Conservation (phyloP, 768 basidiomycete species). For the Epithele typhae region DNA sequence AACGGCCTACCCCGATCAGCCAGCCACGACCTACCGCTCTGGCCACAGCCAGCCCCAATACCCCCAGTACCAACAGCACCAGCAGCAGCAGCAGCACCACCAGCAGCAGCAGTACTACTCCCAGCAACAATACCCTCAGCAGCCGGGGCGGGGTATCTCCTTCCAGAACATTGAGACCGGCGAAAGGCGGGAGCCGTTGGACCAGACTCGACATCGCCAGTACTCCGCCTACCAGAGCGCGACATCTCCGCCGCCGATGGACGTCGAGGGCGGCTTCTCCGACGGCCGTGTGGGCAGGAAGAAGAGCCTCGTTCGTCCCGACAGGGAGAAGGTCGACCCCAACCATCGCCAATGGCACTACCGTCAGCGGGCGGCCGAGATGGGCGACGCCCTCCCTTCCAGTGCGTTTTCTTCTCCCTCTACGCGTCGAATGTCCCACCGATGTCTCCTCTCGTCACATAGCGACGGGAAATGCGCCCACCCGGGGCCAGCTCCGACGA, state of each 20-base stretch:
- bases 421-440: too few relatives aligned
- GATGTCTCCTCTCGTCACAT: conserved; percentile 3
- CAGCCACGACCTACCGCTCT: conserved; percentile 11
- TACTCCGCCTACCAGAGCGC: conserved; percentile 39
- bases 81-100: too few relatives aligned
- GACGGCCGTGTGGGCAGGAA: conserved; percentile 67
- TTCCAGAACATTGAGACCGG: conserved; percentile 70
- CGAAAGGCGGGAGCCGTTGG: conserved; percentile 56
- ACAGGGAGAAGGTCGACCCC: conserved; percentile 95
- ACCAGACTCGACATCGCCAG: conserved; percentile 46
- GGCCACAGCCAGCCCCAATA: conserved; percentile 7
- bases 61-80: background rate
- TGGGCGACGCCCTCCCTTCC: conserved; percentile 74
- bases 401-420: conserved; percentile 47
- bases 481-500: conserved; percentile 56
- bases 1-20: conserved; percentile 16
- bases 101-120: too few relatives aligned
- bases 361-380: conserved; percentile 75
- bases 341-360: conserved; percentile 95
- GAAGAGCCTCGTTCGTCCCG: conserved; percentile 89
- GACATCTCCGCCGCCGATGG: conserved; percentile 28
- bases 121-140: conserved; percentile 3
- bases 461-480: conserved; percentile 82
- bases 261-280: conserved; percentile 39
- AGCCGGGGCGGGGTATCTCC: conserved; percentile 42